Conservation (phyloP, 2,329 filamentous ascomycete genomes). For the Xylariaceae sp. region DNA sequence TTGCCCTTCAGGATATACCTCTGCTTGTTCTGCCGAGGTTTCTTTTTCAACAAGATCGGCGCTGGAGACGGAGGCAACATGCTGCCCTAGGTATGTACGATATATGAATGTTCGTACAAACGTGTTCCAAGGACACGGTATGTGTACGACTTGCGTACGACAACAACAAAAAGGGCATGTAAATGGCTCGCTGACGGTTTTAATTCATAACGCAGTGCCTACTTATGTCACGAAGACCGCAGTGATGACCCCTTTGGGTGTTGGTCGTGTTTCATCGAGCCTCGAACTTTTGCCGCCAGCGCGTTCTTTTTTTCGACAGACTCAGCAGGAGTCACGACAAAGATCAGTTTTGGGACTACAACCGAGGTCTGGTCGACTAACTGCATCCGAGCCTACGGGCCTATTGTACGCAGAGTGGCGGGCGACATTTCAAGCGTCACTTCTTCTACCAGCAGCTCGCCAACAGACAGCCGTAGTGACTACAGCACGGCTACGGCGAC, state of each 20-base stretch:
- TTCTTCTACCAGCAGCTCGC: background rate
- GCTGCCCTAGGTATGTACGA: background rate
- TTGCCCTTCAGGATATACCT: slow-evolving; percentile 15
- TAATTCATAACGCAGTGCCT: too few species aligned
- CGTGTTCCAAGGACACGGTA: too few species aligned
- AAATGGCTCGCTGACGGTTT: too few species aligned
- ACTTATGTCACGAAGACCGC: too few species aligned
- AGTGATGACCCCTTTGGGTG: too few species aligned
- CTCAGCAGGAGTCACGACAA: background rate
- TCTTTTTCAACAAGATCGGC: background rate
- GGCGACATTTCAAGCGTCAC: slow-evolving; percentile 5
- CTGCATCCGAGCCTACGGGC: slow-evolving; percentile 15
- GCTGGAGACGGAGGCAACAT: background rate
- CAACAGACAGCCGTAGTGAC: background rate
- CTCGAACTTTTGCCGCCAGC: too few species aligned
- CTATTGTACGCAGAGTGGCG: slow-evolving; percentile 5
- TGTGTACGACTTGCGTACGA: too few species aligned
- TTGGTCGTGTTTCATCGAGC: too few species aligned
- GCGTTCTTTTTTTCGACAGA: background rate
- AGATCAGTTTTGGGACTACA: slow-evolving; percentile 10
- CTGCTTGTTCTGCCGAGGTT: slow-evolving; percentile 10
- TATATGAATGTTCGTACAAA: background rate
- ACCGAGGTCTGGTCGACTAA: background rate
- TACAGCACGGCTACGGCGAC: background rate
- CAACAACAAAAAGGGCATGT: too few species aligned